Conservation (phyloP, 371 early-diverging fungal species). For the Mucor piriformis region DNA sequence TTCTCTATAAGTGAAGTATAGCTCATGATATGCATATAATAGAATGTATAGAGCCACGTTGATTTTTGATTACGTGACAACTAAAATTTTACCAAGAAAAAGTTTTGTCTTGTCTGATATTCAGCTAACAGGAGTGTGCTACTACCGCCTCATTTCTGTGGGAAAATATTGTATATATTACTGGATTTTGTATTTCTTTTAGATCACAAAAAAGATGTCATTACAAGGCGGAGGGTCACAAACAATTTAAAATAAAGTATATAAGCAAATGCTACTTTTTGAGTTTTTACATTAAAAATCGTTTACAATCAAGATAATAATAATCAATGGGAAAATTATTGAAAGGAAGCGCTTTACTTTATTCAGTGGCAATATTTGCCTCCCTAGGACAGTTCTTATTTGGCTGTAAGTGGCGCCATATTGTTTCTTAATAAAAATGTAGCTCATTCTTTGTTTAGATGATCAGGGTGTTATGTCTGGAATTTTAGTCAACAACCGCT, state of each 20-base stretch:
- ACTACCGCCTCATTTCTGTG: too few species aligned
- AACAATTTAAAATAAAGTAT: neutral
- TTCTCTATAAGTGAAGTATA: too few species aligned
- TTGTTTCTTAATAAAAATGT: neutral
- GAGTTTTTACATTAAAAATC: neutral
- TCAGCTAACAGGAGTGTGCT: too few species aligned
- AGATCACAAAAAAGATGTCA: neutral
- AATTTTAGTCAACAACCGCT: conserved; percentile 40
- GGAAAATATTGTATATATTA: too few species aligned
- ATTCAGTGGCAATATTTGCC: conserved; percentile 42
- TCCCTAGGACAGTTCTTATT: conserved; percentile 46
- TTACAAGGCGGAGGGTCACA: neutral
- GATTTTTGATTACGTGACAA: too few species aligned
- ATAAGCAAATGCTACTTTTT: too few species aligned
- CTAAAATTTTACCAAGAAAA: too few species aligned
- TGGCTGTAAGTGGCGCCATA: conserved; percentile 39
- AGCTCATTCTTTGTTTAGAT: conserved; percentile 17
- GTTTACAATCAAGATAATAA: neutral
- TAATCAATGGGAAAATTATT: conserved; percentile 8
- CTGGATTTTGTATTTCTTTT: too few species aligned
- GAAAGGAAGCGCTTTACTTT: conserved; percentile 28
- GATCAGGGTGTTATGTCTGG: conserved; percentile 46
- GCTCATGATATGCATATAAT: too few species aligned
- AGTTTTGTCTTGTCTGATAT: too few species aligned
- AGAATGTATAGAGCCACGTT: too few species aligned